Evolutionary conservation across 148 eudicot genomes (phyloP), one percentile per base, ranked within the genome.

Genomic region (Cornus kousa): DNA sequence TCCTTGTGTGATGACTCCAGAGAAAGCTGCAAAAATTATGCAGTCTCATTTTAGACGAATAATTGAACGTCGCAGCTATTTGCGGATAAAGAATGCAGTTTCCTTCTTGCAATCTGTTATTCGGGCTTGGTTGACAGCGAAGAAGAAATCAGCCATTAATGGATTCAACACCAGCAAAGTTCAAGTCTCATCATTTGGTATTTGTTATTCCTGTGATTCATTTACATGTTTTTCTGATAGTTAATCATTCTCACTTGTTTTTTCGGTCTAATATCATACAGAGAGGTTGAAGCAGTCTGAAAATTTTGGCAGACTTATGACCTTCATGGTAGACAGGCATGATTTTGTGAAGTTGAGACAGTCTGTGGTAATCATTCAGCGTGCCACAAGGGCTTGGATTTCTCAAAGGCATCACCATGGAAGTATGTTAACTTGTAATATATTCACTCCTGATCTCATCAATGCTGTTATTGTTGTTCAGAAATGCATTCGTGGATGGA

Each of bases 21-120:
- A 85, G 70, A 90, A 87, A 76, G 97, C 91, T 60, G 97, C 89
- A 60, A 85, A 70, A 72, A 74, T 87, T 65, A 90, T 94, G 72
- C 97, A 92, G 78, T 88, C 94, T 35, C 87, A 84, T 79, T 80
- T 83, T 43, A 89, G 92, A 83, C 77, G 78, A 78, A 86, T 75
- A 39, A 35, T 84, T 78, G 80, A 78, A 76, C 87, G 57, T 68
- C 86, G 72, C 32, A 80, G 81, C 24, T 92, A 83, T 83, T 40
- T 86, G 82, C 82, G 80, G 78, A 82, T 55, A 46, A 87, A 62
- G 86, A 82, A 82, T 39, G 88, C 90, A 17, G 83, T 76, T 81
- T 82, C 81, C 55, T 74, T 84, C 22, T 81, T 93, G 82, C 93
- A 93, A 79, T 67, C 40, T 33, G 80, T 74, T 68, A 73, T 88